A percentile compares a stretch with the other conserved stretches of the same genome.
phyloP scores from a whole-genome alignment of 2,329 filamentous ascomycete genomes.

The Nannizziopsis arthrosporioides region DNA sequence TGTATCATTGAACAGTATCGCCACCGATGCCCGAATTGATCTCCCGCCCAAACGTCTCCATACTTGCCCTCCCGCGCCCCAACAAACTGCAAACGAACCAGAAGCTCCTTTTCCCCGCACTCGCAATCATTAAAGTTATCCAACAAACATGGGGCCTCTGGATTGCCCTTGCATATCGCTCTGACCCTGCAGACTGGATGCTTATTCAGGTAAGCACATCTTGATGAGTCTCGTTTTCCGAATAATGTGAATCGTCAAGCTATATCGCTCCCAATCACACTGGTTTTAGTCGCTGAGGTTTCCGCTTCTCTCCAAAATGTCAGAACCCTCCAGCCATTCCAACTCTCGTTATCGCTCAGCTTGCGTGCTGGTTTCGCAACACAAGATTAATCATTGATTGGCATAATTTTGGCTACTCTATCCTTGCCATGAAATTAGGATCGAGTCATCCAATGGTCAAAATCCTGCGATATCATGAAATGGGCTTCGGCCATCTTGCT shows the following conservation, averaged over 20 bases:
- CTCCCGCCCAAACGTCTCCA: constrained; percentile 54
- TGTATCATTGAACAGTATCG: constrained; percentile 47
- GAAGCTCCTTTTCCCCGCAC: constrained; percentile 62
- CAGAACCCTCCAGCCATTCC: constrained; percentile 93
- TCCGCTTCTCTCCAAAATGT: background rate
- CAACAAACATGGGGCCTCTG: constrained; percentile 68
- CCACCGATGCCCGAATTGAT: constrained; percentile 67
- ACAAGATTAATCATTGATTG: constrained; percentile 84
- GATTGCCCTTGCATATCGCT: constrained; percentile 58
- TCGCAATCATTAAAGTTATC: constrained; percentile 72
- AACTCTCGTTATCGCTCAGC: constrained; percentile 62
- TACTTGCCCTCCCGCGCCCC: constrained; percentile 58
- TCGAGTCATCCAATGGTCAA: constrained; percentile 60
- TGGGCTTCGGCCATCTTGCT: constrained; percentile 54
- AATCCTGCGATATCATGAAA: constrained; percentile 68
- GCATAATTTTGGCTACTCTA: constrained; percentile 98
- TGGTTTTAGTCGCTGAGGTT: background rate
- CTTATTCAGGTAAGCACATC: constrained; percentile 57
- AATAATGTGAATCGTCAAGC: background rate
- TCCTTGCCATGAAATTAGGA: constrained; percentile 59
- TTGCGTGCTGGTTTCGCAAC: constrained; percentile 64
- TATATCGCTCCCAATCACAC: background rate
- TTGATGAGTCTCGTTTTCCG: background rate
- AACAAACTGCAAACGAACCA: constrained; percentile 55
- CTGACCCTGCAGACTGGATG: constrained; percentile 68